Evolutionary conservation across 2,329 filamentous ascomycete species (phyloP), one percentile per base, ranked within the genome.

Genomic region (Fusarium newnesense): DNA sequence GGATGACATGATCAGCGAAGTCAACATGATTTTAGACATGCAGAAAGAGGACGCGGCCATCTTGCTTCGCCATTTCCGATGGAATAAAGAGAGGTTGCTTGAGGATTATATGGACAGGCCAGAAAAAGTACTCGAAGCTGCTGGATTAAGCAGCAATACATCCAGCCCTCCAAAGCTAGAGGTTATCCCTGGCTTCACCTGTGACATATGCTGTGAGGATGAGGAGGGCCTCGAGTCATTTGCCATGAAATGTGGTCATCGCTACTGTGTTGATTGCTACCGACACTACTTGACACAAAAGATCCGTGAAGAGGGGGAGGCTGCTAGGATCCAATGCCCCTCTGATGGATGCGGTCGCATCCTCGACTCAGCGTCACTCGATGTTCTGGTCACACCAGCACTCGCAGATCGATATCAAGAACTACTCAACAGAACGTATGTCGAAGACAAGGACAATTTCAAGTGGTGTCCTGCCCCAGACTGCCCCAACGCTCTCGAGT

Each of bases 391-490:
- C 28, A 86, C 88, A 0, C 69, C 83, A 2, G 88, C 90, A 10
- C 80, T 92, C 32, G 84, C 83, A 32, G 85, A 81, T 56, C 86
- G 95, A 74, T 99, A 99, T 79, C 90, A 93, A 73, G 91, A 93
- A 76, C 88, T 99, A 21, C 90, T 99, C 39, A 97, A 94, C 79
- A 89, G 96, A 76, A 98, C 95, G 11, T 99, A 97, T 79, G 96
- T 99, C 68, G 96, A 99, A 82, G 96, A 99, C 82, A 97, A 95
- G 83, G 95, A 97, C 64, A 93, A 92, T 63, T 89, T 98, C 68
- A 97, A 97, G 81, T 99, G 96, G 96, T 99, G 96, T 81, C 96
- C 96, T 2, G 96, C 96, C 2, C 96, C 96, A n/a, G 96, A 99
- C 81, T 99, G 96, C 83, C 90, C 93, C 77, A 98, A 96, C 79